Conservation (phyloP, 768 basidiomycete species). For the Phlebiopsis flavidoalba region DNA sequence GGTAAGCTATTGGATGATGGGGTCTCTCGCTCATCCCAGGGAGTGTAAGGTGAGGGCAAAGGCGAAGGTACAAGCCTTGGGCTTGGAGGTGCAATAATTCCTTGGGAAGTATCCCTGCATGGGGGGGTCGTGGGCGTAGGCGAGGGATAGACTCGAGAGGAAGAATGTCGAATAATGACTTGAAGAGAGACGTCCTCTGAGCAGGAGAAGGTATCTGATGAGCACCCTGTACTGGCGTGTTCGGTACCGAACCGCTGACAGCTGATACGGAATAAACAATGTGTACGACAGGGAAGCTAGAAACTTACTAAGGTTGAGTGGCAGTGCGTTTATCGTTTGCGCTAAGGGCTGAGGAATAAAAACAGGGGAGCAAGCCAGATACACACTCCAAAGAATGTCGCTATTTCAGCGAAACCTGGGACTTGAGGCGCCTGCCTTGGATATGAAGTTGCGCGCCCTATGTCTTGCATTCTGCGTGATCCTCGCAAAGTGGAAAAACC, state of each 20-base stretch:
- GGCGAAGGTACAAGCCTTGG: conserved; percentile 8
- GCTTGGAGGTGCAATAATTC: conserved; percentile 58
- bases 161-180: conserved; percentile 50
- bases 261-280: background rate
- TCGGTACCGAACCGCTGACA: conserved; percentile 6
- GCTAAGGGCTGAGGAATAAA: conserved; percentile 89
- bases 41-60: conserved; percentile 12
- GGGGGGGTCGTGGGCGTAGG: conserved; percentile 39
- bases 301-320: conserved; percentile 51
- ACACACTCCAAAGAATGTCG: conserved; percentile 79
- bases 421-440: conserved; percentile 32
- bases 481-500: conserved; percentile 93
- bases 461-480: conserved; percentile 61
- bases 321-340: conserved; percentile 97
- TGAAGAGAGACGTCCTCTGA: conserved; percentile 59
- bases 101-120: conserved; percentile 55
- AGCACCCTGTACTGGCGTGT: conserved; percentile 18
- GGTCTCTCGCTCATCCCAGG: conserved; percentile 13
- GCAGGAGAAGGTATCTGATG: conserved; percentile 26
- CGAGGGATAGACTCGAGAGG: conserved; percentile 34
- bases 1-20: conserved; percentile 13
- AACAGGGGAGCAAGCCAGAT: conserved; percentile 92
- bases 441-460: conserved; percentile 38
- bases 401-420: conserved; percentile 61
- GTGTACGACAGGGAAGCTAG: background rate